Base-by-base conservation (phyloP, 768 basidiomycete genomes). In the Coprinopsis sp. region DNA sequence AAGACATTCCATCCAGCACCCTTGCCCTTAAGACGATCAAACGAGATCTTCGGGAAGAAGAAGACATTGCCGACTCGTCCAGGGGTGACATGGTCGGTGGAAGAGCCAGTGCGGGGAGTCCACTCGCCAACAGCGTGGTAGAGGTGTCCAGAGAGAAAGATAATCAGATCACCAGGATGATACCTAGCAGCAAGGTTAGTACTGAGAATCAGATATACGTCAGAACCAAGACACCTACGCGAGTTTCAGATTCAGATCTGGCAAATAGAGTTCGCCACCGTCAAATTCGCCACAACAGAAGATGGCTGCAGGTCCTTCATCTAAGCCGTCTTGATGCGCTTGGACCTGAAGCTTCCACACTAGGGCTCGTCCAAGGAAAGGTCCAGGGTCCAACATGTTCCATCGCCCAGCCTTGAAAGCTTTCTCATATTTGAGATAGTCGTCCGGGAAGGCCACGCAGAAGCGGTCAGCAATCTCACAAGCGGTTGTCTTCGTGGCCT, bases 331-430 rank as follows among this genome's bases (percentile, higher is more conserved):
- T n/a, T n/a, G n/a, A n/a, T n/a, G n/a, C 2, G 44, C 23, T 2
- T 22, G 2, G 2, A 55, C 56, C 18, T 59, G 52, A 24, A 57
- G 33, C 22, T 59, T 59, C 52, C 52, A 59, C 1, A 59, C 49
- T 23, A 55, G 31, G 3, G 54, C 58, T 7, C 54, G 25, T 10
- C 52, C 54, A 11, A 55, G 38, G 39, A 44, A 59, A 14, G 55
- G 58, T 5, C 58, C 58, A 10, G 53, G 50, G 44, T 59, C 58
- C 0, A 49, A 31, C 1, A 14, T 12, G 4, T 25, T 4, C 37
- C 37, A 50, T 2, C 41, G 31, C 1, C 51, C 57, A 23, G 51
- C 51, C 14, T 36, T 36, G 27, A 58, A 58, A 4, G 51, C 55
- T 19, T 46, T 29, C 7, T 31, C 11, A 43, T 56, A 54, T 13